A percentile compares a stretch with the other conserved stretches of the same genome.
These are phyloP conservation scores for Avicennia marina DNA, from an alignment of 257 asterid species.

Conservation along the genomic window DNA sequence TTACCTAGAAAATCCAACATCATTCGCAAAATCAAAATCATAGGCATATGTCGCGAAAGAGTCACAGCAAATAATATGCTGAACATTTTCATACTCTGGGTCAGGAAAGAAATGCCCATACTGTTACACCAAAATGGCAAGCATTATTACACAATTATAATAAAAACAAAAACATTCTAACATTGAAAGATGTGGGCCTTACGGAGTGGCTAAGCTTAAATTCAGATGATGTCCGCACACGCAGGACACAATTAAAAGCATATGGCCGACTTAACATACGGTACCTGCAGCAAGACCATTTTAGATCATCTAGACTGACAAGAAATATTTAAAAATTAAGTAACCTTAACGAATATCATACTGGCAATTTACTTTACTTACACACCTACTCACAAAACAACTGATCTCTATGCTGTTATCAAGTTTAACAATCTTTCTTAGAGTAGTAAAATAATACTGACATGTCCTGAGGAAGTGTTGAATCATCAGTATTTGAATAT, in stretches of 20 bases:
- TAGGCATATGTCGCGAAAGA: constrained; percentile 94
- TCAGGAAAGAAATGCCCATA: constrained; percentile 99
- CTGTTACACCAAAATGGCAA: constrained; percentile 47
- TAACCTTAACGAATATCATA: constrained; percentile 4
- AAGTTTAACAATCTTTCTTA: constrained; percentile 14
- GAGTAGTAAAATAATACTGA: constrained; percentile 38
- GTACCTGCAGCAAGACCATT: constrained; percentile 64
- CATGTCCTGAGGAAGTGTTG: constrained; percentile 99
- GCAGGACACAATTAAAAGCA: constrained; percentile 92
- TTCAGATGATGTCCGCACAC: constrained; percentile 89
- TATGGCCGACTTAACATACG: constrained; percentile 96
- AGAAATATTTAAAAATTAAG: not conserved
- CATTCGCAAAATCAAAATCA: constrained; percentile 81
- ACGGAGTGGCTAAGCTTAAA: constrained; percentile 87
- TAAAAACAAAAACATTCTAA: constrained; percentile 3
- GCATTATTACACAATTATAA: constrained; percentile 20
- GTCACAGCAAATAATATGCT: constrained; percentile 94
- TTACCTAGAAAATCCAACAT: constrained; percentile 84
- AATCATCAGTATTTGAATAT: constrained; percentile 88
- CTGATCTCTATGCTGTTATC: constrained; percentile 6
- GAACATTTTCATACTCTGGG: constrained; percentile 95
- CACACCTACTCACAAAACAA: constrained; percentile 8
- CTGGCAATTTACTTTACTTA: constrained; percentile 10
- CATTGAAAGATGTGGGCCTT: constrained; percentile 23
- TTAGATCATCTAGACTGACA: constrained; percentile 21